Percentiles rank a stretch among this genome's conserved stretches.
phyloP scores from a whole-genome alignment of 2,329 filamentous ascomycete species.

The Clonostachys byssicola region DNA sequence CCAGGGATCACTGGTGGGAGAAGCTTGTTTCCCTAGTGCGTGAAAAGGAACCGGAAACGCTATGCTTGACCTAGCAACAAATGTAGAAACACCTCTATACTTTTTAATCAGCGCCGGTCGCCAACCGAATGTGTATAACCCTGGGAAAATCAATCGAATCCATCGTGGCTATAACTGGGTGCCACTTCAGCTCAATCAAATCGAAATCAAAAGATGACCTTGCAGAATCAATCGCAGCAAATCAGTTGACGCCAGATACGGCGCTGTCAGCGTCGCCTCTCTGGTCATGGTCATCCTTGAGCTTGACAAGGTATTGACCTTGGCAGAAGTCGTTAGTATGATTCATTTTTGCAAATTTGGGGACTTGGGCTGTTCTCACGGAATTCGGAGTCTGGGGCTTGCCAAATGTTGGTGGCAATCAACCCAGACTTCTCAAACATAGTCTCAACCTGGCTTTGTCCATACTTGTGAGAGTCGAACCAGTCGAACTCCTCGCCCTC shows the following conservation, averaged over 20 bases:
- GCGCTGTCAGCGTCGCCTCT: conserved; percentile 30
- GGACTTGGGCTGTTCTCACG: conserved; percentile 17
- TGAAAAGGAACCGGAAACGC: conserved; percentile 22
- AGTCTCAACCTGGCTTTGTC: conserved; percentile 23
- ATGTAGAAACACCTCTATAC: neutral
- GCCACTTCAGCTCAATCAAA: too few relatives aligned
- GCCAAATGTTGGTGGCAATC: conserved; percentile 26
- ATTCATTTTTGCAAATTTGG: neutral
- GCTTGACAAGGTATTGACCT: conserved; percentile 32
- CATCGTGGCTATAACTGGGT: too few relatives aligned
- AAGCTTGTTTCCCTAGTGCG: conserved; percentile 24
- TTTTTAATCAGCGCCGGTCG: conserved; percentile 1
- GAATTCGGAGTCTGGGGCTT: conserved; percentile 30
- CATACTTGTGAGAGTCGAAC: conserved; percentile 38
- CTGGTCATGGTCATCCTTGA: conserved; percentile 17
- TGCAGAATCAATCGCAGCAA: neutral
- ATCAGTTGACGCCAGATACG: conserved; percentile 18
- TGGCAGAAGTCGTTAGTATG: neutral
- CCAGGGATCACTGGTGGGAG: conserved; percentile 33
- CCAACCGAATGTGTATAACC: neutral
- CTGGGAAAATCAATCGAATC: neutral
- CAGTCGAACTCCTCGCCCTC: conserved; percentile 31
- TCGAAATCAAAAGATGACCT: neutral
- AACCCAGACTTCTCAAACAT: conserved; percentile 33
- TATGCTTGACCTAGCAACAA: conserved; percentile 29